A percentile compares a stretch with the other conserved stretches of the same genome.
Conservation (phyloP, 495 filamentous ascomycete genomes). For the Hyaloscypha finlandica region DNA sequence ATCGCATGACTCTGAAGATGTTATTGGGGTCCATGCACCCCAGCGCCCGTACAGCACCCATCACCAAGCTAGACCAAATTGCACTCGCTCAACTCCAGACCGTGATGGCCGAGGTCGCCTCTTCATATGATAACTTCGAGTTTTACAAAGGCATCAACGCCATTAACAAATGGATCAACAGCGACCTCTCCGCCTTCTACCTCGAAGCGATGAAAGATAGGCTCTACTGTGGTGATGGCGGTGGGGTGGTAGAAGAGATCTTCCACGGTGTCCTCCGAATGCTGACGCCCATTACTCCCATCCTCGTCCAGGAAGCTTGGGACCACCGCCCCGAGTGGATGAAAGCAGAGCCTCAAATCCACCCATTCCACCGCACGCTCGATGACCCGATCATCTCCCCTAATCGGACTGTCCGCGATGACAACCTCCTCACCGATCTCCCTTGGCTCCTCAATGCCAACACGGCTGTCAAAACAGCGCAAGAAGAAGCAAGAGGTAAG, state of each 20-base stretch:
- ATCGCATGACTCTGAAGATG: conserved; percentile 84
- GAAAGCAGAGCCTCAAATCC: conserved; percentile 42
- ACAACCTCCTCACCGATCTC: conserved; percentile 47
- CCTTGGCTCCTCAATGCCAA: conserved; percentile 57
- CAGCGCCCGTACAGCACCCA: conserved; percentile 47
- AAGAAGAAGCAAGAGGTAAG: conserved; percentile 63
- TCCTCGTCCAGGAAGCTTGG: conserved; percentile 89
- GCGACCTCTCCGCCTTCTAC: conserved; percentile 89
- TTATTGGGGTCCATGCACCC: conserved; percentile 76
- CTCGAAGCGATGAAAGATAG: conserved; percentile 89
- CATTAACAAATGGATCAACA: conserved; percentile 77
- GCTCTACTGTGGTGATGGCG: conserved; percentile 74
- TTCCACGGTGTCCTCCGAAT: conserved; percentile 71
- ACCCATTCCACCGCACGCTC: conserved; percentile 45
- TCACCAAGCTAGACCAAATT: conserved; percentile 66
- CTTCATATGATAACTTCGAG: conserved; percentile 68
- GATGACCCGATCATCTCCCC: conserved; percentile 32
- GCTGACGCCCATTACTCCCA: conserved; percentile 77
- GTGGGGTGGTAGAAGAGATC: conserved; percentile 69
- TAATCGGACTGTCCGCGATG: conserved; percentile 42
- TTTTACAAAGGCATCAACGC: conserved; percentile 76
- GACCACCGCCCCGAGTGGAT: conserved; percentile 67
- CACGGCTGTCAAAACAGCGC: conserved; percentile 65
- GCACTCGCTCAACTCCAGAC: conserved; percentile 72
- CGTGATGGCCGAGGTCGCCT: conserved; percentile 58